Conservation (phyloP, 371 early-diverging fungal species). For the Mucor plumbeus region DNA sequence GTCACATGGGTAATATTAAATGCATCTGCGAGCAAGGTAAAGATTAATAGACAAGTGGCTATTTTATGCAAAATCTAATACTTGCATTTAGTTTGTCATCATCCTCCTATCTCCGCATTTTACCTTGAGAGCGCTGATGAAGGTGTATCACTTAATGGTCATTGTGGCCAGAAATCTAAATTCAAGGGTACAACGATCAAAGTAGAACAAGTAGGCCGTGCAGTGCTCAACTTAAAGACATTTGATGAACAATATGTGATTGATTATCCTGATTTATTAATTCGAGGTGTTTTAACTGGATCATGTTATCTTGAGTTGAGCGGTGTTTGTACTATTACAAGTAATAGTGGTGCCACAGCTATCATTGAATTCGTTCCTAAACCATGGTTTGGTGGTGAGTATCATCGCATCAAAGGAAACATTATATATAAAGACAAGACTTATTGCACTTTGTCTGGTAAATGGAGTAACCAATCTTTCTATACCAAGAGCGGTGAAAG, state of each 20-base stretch:
- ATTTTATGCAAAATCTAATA: background rate
- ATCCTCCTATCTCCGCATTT: conserved; percentile 86
- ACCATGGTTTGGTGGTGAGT: conserved; percentile 59
- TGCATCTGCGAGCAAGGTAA: conserved; percentile 67
- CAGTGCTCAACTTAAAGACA: conserved; percentile 47
- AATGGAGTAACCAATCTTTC: conserved; percentile 67
- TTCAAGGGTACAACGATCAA: conserved; percentile 69
- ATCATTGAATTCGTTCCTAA: conserved; percentile 66
- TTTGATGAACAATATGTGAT: conserved; percentile 61
- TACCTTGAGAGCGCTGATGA: conserved; percentile 69
- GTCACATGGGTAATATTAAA: conserved; percentile 40
- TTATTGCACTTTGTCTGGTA: conserved; percentile 51
- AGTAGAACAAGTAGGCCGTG: conserved; percentile 64
- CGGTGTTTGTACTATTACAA: conserved; percentile 59
- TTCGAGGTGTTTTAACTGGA: conserved; percentile 68
- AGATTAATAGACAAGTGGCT: background rate
- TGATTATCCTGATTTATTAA: conserved; percentile 62
- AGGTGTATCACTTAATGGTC: conserved; percentile 67
- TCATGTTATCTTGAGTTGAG: conserved; percentile 65
- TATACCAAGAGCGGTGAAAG: conserved; percentile 21
- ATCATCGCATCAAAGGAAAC: conserved; percentile 50
- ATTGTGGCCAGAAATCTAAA: conserved; percentile 68
- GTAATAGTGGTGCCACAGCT: conserved; percentile 54
- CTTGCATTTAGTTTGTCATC: conserved; percentile 79
- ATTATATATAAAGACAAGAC: conserved; percentile 29